Base-by-base conservation (phyloP, 2,329 filamentous ascomycete species). In the Sclerotinia trifoliorum region DNA sequence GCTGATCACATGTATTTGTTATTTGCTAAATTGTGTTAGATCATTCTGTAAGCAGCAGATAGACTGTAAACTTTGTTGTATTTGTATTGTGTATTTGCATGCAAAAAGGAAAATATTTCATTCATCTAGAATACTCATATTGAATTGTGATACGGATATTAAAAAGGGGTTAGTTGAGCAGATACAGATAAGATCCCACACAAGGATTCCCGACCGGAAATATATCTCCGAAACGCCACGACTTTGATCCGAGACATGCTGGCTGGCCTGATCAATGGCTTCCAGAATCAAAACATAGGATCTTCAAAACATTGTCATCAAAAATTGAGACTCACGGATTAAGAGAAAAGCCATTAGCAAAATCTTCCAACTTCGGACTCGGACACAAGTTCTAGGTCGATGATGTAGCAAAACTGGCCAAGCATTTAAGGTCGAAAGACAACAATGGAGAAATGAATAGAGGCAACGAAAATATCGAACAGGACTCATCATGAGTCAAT, bases 141-240 rank as follows among this genome's bases (percentile, higher is more conserved):
- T 24, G 26, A 32, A 29, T 11, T 58, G 19, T 24, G 13, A 21
- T n/a, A 17, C 8, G 5, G 24, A 46, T 46, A 39, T 60, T 24
- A 10, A 32, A 60, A 46, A 17, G 39, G 56, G 56, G 42, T 42
- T 46, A 42, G 42, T 42, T 46, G 57, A 24, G 42, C 54, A 32
- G 42, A 60, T 24, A 32, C 4, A 17, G 44, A 62, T 62, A 39
- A 17, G 44, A 62, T 62, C 44, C 19, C 24, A 35, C 58, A 35
- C 46, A 39, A 39, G 60, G 29, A 42, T 51, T 62, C n/a, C 60
- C 60, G 32, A 51, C 46, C 60, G 44, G 29, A 63, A 52, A 26
- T 5, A 17, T 42, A 26, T 52, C 32, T 63, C 60, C 60, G 46
- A 63, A 42, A 39, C 58, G 5, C 58, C 58, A 46, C 17, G 35